Evolutionary conservation across 495 filamentous ascomycete species (phyloP), one percentile per base, ranked within the genome.

Genomic region (Penicillium steckii): DNA sequence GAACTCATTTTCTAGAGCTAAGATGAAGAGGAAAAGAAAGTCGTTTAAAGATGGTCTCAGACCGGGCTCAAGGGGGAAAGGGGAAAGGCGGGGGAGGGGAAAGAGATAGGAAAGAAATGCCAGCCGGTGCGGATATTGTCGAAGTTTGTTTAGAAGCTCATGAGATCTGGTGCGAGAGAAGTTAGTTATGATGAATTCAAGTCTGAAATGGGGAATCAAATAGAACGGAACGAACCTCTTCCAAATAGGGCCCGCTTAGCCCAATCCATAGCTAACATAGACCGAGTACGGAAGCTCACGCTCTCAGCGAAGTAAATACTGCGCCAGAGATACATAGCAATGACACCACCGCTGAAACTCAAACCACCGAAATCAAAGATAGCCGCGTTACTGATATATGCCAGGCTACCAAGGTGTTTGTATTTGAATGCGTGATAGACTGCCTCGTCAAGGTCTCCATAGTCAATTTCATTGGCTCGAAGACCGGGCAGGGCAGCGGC

Each of bases 221-320:
- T n/a, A n/a, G n/a, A n/a, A n/a, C n/a, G n/a, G 21, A 53, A 74
- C 86, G 79, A 71, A 96, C 93, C 94, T 85, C 95, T 82, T 60
- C 95, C 95, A 74, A 99, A 99, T 15, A 99, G 66, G 12, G 89
- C 87, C 68, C 95, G 80, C 83, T 97, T 99, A 8, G 79, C 84
- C 95, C 95, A 99, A 72, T 99, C 95, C 95, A 99, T 97, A 0
- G 91, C 91, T 76, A 99, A 72, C 68, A 99, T 69, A 57, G 90
- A 78, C 48, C 94, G 79, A 37, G 95, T 99, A 63, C 95, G 74
- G 43, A 96, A 79, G 66, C 91, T 96, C 35, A 99, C 95, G 70
- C 91, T 96, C 80, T 99, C 89, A 17, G 95, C 91, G 71, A 99
- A 97, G 72, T 99, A 99, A 26, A 97, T 86, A 59, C 90, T 93